Percentiles rank a stretch among this genome's conserved stretches.
Evolutionary conservation across 306 rosid species (phyloP).

Genomic region (Inga oerstediana): DNA sequence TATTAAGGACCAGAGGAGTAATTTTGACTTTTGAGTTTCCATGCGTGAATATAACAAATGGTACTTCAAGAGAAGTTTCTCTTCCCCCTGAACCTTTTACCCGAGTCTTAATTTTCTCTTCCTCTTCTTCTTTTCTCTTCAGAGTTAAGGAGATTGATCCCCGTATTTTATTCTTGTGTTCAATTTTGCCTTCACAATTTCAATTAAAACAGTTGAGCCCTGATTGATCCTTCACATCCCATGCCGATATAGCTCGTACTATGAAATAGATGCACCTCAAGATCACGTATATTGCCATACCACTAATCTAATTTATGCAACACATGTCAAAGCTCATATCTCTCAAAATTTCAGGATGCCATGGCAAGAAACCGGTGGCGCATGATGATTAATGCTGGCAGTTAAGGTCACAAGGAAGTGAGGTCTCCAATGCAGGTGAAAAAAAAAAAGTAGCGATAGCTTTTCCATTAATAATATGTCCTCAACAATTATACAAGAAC

Average conservation of each 20-base stretch:
- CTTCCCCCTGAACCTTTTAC: background rate
- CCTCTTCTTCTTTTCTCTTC: background rate
- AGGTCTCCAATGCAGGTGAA: constrained; percentile 3
- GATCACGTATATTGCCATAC: background rate
- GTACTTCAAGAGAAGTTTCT: background rate
- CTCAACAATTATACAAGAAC: background rate
- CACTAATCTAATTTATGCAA: background rate
- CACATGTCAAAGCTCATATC: background rate
- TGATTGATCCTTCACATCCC: background rate
- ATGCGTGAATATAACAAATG: too few relatives aligned
- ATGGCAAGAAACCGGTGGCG: background rate
- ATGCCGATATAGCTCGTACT: background rate
- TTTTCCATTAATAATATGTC: background rate
- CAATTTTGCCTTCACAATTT: background rate
- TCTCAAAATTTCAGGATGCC: background rate
- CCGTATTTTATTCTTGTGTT: background rate
- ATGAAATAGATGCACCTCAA: background rate
- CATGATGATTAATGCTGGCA: background rate
- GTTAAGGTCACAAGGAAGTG: constrained; percentile 4
- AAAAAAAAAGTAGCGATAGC: background rate
- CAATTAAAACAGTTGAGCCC: background rate
- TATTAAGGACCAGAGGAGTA: too few relatives aligned
- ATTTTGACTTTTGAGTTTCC: too few relatives aligned
- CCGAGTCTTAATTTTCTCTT: background rate
- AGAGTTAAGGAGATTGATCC: background rate